Evolutionary conservation across 2,329 filamentous ascomycete genomes (phyloP), one percentile per base, ranked within the genome.

Genomic region (Cladosporium sphaerospermum): DNA sequence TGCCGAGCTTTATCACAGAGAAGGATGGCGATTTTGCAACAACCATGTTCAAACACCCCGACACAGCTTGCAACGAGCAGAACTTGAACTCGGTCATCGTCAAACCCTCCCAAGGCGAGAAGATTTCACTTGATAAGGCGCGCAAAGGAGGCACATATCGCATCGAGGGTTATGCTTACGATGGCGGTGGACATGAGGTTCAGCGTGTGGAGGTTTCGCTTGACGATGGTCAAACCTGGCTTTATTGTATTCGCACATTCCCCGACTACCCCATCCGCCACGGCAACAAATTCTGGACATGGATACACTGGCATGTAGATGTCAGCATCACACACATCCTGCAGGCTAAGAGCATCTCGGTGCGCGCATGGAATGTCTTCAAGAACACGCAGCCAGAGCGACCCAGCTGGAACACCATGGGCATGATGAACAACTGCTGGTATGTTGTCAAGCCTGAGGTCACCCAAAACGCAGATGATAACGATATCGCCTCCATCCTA

Each of bases 381-480:
- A 78, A 77, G 56, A 77, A 77, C 55, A 77, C 74, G 1, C 76
- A 80, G 56, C 76, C 77, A 1, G 60, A 70, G 54, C 63, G 69
- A 16, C 68, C 69, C 3, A 65, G 62, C 4, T 79, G 76, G 76
- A 79, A 78, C 54, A 67, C 75, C 1, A 70, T 75, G 71, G 76
- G 73, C 9, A 78, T 79, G 75, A 78, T 80, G 76, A 80, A 79
- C 61, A 79, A 79, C 42, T 73, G 71, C 55, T 76, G 73, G 72
- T 78, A 78, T 56, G 55, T 63, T 1, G 71, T 79, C 11, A 71
- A 70, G 43, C 62, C 71, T 0, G 69, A 74, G 34, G 69, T 74
- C 3, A 52, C 64, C 0, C 62, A 68, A n/a, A 62, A 65, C 11
- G 56, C 64, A 13, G 59, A 71, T 2, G 39, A 31, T 6, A 63